Evolutionary conservation across 2,329 filamentous ascomycete genomes (phyloP).

Genomic region (Penicillium brevicompactum): DNA sequence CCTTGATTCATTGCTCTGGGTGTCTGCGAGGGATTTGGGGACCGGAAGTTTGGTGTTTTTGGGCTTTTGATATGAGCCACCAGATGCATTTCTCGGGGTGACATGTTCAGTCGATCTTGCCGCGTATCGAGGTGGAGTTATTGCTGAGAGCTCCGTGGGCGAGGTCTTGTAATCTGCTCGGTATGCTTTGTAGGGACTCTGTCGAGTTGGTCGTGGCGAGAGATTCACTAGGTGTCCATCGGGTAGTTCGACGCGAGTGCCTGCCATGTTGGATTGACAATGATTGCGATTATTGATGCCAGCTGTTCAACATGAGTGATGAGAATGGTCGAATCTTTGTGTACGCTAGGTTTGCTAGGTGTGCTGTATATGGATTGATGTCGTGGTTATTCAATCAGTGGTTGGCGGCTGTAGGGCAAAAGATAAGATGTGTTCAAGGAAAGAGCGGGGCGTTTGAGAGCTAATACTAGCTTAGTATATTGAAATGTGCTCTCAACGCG

Average conservation of each 20-base stretch:
- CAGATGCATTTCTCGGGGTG: slow-evolving; percentile 8
- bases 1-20: slow-evolving; percentile 15
- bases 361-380: slow-evolving; percentile 1
- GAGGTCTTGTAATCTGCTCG: slow-evolving; percentile 14
- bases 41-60: slow-evolving; percentile 34
- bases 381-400: neutral
- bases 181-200: slow-evolving; percentile 20
- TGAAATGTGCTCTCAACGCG: slow-evolving; percentile 12
- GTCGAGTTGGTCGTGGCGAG: slow-evolving; percentile 23
- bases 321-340: neutral
- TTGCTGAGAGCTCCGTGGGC: slow-evolving; percentile 9
- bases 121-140: slow-evolving; percentile 5
- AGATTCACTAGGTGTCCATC: slow-evolving; percentile 35
- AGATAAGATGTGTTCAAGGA: slow-evolving; percentile 8
- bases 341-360: neutral
- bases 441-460: slow-evolving; percentile 11
- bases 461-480: neutral
- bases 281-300: slow-evolving; percentile 4
- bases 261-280: slow-evolving; percentile 27
- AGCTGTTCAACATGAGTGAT: slow-evolving; percentile 21
- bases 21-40: slow-evolving; percentile 24
- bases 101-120: slow-evolving; percentile 8
- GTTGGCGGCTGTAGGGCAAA: slow-evolving; percentile 2
- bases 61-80: slow-evolving; percentile 15
- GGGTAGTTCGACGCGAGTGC: slow-evolving; percentile 27